phyloP scores from a whole-genome alignment of 2,329 filamentous ascomycete species.

The Cladosporium sp. region DNA sequence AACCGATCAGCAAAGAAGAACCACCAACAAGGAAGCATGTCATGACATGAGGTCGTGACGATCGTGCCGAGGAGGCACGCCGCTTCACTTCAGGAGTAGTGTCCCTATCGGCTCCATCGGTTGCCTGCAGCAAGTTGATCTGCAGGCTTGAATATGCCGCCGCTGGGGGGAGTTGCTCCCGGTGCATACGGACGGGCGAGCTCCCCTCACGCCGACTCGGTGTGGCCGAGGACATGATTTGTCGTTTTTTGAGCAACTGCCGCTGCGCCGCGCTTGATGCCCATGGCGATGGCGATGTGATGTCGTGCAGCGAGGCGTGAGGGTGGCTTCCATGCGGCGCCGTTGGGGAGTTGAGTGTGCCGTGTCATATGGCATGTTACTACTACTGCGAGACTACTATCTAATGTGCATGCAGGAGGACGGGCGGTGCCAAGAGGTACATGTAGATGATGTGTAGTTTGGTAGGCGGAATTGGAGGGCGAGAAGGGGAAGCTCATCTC shows the following conservation, averaged over 20 bases:
- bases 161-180: not conserved
- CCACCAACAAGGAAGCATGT: not conserved
- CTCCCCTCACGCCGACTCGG: not conserved
- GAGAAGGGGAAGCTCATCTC: not conserved
- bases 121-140: not conserved
- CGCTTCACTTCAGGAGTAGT: not conserved
- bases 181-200: not conserved
- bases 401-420: not conserved
- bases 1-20: not conserved
- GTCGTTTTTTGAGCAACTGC: not conserved
- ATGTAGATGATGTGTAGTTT: not conserved
- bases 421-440: not conserved
- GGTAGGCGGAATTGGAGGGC: not conserved
- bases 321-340: not conserved
- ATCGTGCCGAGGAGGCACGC: not conserved
- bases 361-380: not conserved
- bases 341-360: not conserved
- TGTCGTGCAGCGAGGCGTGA: constrained; percentile 1
- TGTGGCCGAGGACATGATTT: not conserved
- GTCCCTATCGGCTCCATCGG: not conserved
- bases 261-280: not conserved
- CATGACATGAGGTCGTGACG: not conserved
- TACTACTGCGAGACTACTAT: not conserved
- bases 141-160: not conserved
- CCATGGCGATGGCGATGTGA: not conserved